Conservation (phyloP, 2,329 filamentous ascomycete genomes). For the Lasiodiplodia theobromae region DNA sequence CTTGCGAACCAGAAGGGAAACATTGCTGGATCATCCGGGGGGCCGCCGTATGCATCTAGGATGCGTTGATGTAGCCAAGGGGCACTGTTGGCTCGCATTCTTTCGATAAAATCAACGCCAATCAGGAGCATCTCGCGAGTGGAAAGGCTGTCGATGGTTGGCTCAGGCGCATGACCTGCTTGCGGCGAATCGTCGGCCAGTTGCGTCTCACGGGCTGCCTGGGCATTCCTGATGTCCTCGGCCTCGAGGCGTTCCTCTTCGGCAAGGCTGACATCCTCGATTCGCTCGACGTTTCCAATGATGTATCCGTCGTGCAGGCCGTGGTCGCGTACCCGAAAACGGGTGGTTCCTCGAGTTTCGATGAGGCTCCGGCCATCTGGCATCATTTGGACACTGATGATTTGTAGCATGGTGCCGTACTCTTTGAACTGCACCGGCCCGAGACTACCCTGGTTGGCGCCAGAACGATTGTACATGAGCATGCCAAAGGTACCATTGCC, state of each 20-base stretch:
- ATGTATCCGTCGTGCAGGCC: constrained; percentile 76
- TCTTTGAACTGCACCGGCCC: constrained; percentile 68
- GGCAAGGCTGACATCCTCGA: constrained; percentile 81
- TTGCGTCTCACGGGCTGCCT: constrained; percentile 31
- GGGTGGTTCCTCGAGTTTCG: constrained; percentile 76
- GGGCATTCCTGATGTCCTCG: constrained; percentile 63
- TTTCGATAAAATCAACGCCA: constrained; percentile 70
- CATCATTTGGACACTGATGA: constrained; percentile 75
- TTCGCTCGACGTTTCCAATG: constrained; percentile 75
- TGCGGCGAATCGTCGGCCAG: constrained; percentile 29
- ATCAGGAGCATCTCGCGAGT: constrained; percentile 74
- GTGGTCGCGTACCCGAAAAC: constrained; percentile 75
- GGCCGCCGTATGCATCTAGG: constrained; percentile 76
- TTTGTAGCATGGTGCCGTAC: constrained; percentile 79
- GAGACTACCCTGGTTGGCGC: constrained; percentile 58
- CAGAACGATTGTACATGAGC: constrained; percentile 72
- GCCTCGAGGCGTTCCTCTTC: constrained; percentile 82
- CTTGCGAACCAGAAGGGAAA: constrained; percentile 94
- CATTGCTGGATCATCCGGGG: constrained; percentile 74
- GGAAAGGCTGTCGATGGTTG: constrained; percentile 63
- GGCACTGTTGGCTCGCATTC: constrained; percentile 72
- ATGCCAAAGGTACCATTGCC: constrained; percentile 82
- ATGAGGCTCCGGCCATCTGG: constrained; percentile 83
- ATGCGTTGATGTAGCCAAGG: constrained; percentile 78
- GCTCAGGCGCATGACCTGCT: background rate